Conservation (phyloP, 345 rosid genomes). For the Schrenkiella parvula region DNA sequence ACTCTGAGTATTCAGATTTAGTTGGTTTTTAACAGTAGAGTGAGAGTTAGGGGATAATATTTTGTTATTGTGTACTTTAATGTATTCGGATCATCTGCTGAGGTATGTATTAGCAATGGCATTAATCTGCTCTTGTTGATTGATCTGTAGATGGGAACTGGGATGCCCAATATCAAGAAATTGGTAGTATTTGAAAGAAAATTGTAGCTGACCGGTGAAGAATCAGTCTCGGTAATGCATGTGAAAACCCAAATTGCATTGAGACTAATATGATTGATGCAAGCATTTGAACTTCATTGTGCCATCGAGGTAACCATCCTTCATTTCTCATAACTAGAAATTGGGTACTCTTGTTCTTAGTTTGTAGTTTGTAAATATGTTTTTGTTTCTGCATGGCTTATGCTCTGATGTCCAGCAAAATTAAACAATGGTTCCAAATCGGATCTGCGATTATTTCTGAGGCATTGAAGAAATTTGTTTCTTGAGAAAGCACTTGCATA, state of each 20-base stretch:
- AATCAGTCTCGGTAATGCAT: constrained; percentile 52
- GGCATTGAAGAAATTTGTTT: no score
- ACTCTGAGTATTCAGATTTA: background rate
- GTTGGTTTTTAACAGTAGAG: no score
- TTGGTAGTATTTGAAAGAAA: background rate
- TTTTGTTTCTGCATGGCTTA: no score
- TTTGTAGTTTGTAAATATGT: no score
- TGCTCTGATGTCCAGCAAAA: no score
- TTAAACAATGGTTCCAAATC: no score
- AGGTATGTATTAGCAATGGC: background rate
- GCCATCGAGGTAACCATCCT: constrained; percentile 28
- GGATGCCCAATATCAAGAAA: background rate
- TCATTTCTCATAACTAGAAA: no score
- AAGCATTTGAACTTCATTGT: constrained; percentile 50
- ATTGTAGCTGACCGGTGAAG: constrained; percentile 73
- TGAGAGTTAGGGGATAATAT: background rate
- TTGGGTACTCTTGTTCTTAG: no score
- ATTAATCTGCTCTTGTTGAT: background rate
- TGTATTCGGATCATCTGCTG: background rate
- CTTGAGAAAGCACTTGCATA: no score
- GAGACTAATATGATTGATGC: constrained; percentile 84
- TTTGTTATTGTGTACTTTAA: background rate
- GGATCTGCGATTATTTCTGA: no score
- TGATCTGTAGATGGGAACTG: background rate
- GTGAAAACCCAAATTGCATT: constrained; percentile 73